Base-by-base conservation (phyloP, 116 monocot genomes). In the Papilionanthe hybrid region DNA sequence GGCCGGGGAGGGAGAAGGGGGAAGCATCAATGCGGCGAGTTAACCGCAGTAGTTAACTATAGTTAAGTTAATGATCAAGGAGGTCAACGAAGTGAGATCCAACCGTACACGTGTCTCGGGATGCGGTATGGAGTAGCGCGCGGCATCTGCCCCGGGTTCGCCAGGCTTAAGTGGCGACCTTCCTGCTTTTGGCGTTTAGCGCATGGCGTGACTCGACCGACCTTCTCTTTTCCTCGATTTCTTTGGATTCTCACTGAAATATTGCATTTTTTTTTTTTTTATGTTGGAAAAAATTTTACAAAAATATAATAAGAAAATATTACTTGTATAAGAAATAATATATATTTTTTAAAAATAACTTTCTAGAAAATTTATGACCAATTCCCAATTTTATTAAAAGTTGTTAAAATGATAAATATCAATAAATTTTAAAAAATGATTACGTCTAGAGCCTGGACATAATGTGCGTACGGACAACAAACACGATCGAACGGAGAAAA, bases 131-230 rank as follows among this genome's bases (percentile, higher is more conserved):
- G 49, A 75, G 49, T 1, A 73, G 73, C 47, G 75, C 75, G 75
- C 44, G 42, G 73, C 73, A 73, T 73, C 73, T 73, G 42, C 43
- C 73, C 43, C 41, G 69, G n/a, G 43, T 12, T 73, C 73, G 44
- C 15, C 25, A 37, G 53, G 73, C 43, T 22, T 73, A 53, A 73
- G 30, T 13, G 27, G 12, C 49, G 25, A 28, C 0, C 25, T 50
- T 42, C 47, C 47, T 27, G 27, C 12, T 4, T 25, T 49, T 75
- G 75, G 49, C 75, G 75, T 75, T 23, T 49, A 75, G 75, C 75
- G 47, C 75, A 13, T 73, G 75, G 75, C 47, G 3, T 12, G 12
- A 49, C 22, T 75, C 49, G 47, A 49, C 48, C 49, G 75, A 42
- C 42, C 42, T 42, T 0, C 48, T 75, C 75, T 12, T 37, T 42